Base-by-base conservation (phyloP, 1,284 basidiomycete species). In the Cystobasidiaceae sp. region DNA sequence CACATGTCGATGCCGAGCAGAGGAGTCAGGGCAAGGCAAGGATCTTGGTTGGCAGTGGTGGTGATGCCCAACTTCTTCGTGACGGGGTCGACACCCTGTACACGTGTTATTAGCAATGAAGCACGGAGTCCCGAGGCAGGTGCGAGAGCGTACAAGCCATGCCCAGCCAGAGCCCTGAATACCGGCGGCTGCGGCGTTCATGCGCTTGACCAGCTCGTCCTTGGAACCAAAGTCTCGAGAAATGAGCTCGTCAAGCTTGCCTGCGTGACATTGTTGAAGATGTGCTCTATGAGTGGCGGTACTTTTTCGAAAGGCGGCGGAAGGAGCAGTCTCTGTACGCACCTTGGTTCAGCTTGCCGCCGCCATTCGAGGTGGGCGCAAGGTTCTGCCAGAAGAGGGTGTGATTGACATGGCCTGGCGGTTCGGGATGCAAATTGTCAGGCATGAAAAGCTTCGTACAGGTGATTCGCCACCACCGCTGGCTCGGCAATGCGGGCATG, bases 141-240 rank as follows among this genome's bases (percentile, higher is more conserved):
- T 25, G 27, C 11, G 25, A 25, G 11, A 50, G 80, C 85, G 71
- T 68, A 86, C 88, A 67, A 97, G 83, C 94, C 94, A 97, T 55
- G 92, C 93, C 96, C 94, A 98, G 21, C 94, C 96, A 69, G 89
- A 93, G 49, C 94, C 96, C 80, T 99, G 94, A 71, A 99, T 88
- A 60, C 83, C 91, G 48, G 89, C 89, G n/a, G 94, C 93, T 71
- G 83, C 84, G 28, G 90, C 78, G 79, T 93, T 97, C 77, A 97
- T 84, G 71, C 83, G 83, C 69, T 88, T 87, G 77, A 84, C 86
- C 78, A 88, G 80, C 69, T 79, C 80, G 0, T 93, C 88, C 69
- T 97, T 79, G 13, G 86, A 86, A 59, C 92, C 93, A 78, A 93
- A 98, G 73, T 88, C 86, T 64, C 83, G 81, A 71, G 88, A 82